These are phyloP conservation scores for Cystobasidium slooffiae DNA, from an alignment of 1,284 basidiomycete genomes.

Conservation along the genomic window DNA sequence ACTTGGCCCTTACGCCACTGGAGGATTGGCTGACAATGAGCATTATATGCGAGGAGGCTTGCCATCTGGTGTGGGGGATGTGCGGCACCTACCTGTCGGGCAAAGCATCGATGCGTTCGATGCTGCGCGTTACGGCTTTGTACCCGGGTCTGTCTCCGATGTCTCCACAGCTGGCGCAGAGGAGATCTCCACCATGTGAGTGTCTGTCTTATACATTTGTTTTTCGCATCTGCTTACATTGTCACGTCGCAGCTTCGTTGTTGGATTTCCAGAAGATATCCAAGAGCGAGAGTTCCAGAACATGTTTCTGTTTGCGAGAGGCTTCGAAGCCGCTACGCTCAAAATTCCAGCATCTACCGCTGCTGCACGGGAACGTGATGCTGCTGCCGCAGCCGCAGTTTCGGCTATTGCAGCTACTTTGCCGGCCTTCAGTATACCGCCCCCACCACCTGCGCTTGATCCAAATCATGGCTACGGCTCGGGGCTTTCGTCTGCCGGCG, in stretches of 20 bases:
- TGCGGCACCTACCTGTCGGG: not conserved
- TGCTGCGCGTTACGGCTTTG: slow-evolving; percentile 34
- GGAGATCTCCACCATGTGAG: slow-evolving; percentile 42
- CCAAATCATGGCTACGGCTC: slow-evolving; percentile 1
- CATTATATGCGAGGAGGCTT: not conserved
- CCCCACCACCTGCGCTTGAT: slow-evolving; percentile 19
- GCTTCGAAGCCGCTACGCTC: slow-evolving; percentile 95
- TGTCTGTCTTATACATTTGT: not conserved
- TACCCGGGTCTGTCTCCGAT: slow-evolving; percentile 36
- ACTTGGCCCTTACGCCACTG: not conserved
- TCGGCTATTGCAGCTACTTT: slow-evolving; percentile 40
- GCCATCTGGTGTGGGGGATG: not conserved
- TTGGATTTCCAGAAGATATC: slow-evolving; percentile 99
- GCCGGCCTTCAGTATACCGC: slow-evolving; percentile 19
- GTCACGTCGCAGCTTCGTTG: slow-evolving; percentile 76
- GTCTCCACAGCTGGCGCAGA: slow-evolving; percentile 21
- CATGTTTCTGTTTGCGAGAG: slow-evolving; percentile 95
- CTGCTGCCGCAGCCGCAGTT: slow-evolving; percentile 39
- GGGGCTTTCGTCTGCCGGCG: slow-evolving; percentile 1
- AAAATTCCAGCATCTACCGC: slow-evolving; percentile 78
- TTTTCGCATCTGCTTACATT: not conserved
- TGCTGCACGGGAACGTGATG: slow-evolving; percentile 40
- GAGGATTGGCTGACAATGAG: not conserved
- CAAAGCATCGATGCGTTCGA: not conserved
- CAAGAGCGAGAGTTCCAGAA: slow-evolving; percentile 99